A percentile compares a stretch with the other conserved stretches of the same genome.
Conservation (phyloP, 2,329 filamentous ascomycete genomes). For the Cordyceps fumosorosea region DNA sequence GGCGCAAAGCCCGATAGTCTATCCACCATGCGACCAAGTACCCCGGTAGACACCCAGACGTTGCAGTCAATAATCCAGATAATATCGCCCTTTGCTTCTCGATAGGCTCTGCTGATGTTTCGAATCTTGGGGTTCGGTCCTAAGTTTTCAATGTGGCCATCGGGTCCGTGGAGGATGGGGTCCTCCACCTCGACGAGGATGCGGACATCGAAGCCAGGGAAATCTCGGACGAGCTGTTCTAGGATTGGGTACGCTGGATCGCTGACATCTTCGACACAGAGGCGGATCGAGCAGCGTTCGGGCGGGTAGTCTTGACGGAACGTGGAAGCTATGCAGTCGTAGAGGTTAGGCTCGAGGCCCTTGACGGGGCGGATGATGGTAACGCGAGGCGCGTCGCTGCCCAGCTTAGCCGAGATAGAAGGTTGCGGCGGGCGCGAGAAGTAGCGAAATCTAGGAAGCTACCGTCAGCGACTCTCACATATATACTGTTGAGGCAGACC, state of each 20-base stretch:
- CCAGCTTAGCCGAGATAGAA: conserved; percentile 45
- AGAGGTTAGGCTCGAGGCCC: conserved; percentile 81
- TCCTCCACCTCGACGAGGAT: conserved; percentile 81
- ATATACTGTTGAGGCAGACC: not conserved
- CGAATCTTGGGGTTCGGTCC: conserved; percentile 98
- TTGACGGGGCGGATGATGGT: conserved; percentile 92
- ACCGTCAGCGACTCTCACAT: not conserved
- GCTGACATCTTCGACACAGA: conserved; percentile 68
- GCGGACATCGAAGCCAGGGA: conserved; percentile 61
- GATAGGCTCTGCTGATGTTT: conserved; percentile 89
- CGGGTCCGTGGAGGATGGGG: conserved; percentile 52
- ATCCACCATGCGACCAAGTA: conserved; percentile 83
- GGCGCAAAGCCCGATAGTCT: conserved; percentile 63
- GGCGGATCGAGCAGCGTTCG: conserved; percentile 68
- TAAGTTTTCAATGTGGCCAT: conserved; percentile 49
- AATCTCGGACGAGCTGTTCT: conserved; percentile 63
- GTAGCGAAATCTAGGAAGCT: conserved; percentile 39
- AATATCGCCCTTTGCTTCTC: conserved; percentile 79
- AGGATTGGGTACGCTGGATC: conserved; percentile 77
- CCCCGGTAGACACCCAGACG: conserved; percentile 78
- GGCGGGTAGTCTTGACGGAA: conserved; percentile 76
- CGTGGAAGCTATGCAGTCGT: conserved; percentile 84
- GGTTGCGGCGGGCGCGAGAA: conserved; percentile 44
- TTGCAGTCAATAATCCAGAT: conserved; percentile 97
- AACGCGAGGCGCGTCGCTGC: conserved; percentile 62